These are phyloP conservation scores for Debaryomyces fabryi DNA, from an alignment of 1,139 yeast species.

Conservation along the genomic window DNA sequence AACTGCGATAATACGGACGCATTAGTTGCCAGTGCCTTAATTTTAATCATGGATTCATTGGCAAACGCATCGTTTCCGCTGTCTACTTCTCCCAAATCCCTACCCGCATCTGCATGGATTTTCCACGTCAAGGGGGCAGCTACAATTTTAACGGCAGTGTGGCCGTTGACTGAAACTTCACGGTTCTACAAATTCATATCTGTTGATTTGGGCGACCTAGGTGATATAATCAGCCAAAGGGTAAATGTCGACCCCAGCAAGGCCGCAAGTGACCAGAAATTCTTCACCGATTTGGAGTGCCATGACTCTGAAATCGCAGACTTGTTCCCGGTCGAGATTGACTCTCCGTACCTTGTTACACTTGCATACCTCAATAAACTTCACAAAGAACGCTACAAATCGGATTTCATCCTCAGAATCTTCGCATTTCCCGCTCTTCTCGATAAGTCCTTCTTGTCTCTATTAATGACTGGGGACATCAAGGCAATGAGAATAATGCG, in stretches of 20 bases:
- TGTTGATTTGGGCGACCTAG: constrained; percentile 81
- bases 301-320: constrained; percentile 86
- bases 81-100: constrained; percentile 58
- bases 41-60: constrained; percentile 86
- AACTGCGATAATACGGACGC: constrained; percentile 89
- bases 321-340: constrained; percentile 79
- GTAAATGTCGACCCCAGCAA: constrained; percentile 26
- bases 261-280: constrained; percentile 24
- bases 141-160: constrained; percentile 88
- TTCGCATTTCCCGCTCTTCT: constrained; percentile 93
- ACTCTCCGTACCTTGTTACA: constrained; percentile 84
- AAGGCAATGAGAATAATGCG: constrained; percentile 90
- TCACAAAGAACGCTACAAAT: constrained; percentile 77
- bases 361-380: constrained; percentile 84
- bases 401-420: constrained; percentile 82
- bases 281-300: constrained; percentile 68
- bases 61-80: constrained; percentile 88
- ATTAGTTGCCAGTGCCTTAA: constrained; percentile 85
- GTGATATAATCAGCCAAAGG: constrained; percentile 68
- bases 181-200: constrained; percentile 74
- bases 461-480: constrained; percentile 81
- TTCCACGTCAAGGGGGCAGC: constrained; percentile 98
- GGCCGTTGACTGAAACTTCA: constrained; percentile 85
- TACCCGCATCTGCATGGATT: constrained; percentile 95
- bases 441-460: constrained; percentile 73